Evolutionary conservation across 306 rosid genomes (phyloP), one percentile per base, ranked within the genome.

Genomic region (Prunus salicina): DNA sequence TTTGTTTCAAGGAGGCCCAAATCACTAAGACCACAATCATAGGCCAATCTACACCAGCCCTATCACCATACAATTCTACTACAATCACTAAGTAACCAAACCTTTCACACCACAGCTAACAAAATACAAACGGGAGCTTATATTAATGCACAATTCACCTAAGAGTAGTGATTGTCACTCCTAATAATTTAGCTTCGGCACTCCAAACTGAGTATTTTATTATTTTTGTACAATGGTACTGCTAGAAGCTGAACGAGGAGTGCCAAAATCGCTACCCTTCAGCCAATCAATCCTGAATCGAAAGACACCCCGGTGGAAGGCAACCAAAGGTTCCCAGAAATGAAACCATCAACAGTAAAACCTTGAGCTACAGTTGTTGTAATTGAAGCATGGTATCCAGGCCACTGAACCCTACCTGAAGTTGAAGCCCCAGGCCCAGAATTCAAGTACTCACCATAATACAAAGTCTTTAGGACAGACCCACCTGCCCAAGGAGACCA

Each of bases 401-500:
- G 46, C 84, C 87, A 79, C 15, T 8, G 30, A 2, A 79, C 86
- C 67, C 86, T 57, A n/a, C 75, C 50, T 1, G 34, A 56, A 4
- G 81, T 83, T n/a, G 81, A 65, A 28, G 87, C 72, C 18, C 84
- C 84, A 9, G 84, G 73, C 30, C 87, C 87, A 8, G 72, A 72
- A 61, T 84, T 84, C 41, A 24, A 51, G 20, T 76, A 83, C 63
- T 83, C 87, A 1, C 73, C 87, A 56, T 76, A 83, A 41, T 67
- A 83, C 3, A 80, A 62, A 2, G 79, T 60, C 0, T 45, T 76
- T 0, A 72, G 60, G 1, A 45, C 84, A 57, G 24, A 83, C 34
- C 70, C 75, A 14, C 79, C 87, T 0, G 76, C 15, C 87, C 87
- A 83, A 20, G 87, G 84, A 3, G 72, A 80, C 87, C 87, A 83